Evolutionary conservation across 805 yeast species (phyloP), one percentile per base, ranked within the genome.

Genomic region (Pichia paraexigua): DNA sequence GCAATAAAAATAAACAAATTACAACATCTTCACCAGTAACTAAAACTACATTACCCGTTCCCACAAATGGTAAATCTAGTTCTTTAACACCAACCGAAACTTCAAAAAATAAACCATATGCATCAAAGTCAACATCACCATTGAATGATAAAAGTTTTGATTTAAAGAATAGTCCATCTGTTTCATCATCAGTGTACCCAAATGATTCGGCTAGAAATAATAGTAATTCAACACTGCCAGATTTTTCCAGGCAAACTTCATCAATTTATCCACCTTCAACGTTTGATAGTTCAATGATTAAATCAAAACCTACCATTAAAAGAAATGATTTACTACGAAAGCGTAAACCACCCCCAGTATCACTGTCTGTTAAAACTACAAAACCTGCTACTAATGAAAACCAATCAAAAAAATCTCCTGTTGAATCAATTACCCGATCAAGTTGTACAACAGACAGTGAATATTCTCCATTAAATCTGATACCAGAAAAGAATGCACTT

Each of bases 331-430:
- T 55, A 41, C 15, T 55, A 15, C 13, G 42, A 18, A 55, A 50
- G 24, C 32, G 58, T 20, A 55, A 44, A 28, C 54, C 56, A 22
- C 58, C 58, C 1, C 55, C 55, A 11, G 2, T 27, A 17, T 2
- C 44, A 18, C 27, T 49, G 17, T 21, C 35, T 2, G 21, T 44
- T 5, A n/a, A 22, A 10, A 49, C 45, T 6, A 39, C 20, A 11
- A 13, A 21, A 24, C 20, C 20, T 5, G 28, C 27, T 13, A 12
- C 32, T 15, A 28, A 41, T n/a, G 25, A 35, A 10, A 41, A 41
- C 27, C 35, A 28, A 12, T 22, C 9, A 9, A n/a, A 20, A 2
- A 50, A 46, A 20, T 41, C 51, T 3, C 37, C 49, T 13, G 27
- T 35, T 10, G 54, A 48, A 21, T 20, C 51, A 5, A 27, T 45